Conservation (phyloP, 768 basidiomycete genomes). For the Cubamyces lactineus region DNA sequence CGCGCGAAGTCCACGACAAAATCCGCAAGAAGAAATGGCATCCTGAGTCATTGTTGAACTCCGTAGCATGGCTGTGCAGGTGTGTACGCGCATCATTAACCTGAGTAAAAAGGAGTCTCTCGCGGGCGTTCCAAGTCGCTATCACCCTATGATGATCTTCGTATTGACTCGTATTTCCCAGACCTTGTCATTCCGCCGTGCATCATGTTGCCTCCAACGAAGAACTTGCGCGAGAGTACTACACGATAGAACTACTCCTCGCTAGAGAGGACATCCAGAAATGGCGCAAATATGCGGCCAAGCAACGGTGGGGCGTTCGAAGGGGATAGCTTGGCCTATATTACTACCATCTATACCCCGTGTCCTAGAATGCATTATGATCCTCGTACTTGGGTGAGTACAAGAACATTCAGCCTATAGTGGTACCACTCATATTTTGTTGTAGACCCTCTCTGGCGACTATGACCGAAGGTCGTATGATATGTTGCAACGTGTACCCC, state of each 20-base stretch:
- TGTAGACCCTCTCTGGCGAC: too few species aligned
- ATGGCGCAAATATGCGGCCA: slow-evolving; percentile 58
- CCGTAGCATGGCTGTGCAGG: slow-evolving; percentile 64
- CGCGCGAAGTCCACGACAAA: slow-evolving; percentile 55
- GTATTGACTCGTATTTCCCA: slow-evolving; percentile 27
- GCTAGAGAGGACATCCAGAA: slow-evolving; percentile 57
- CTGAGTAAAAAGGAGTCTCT: too few species aligned
- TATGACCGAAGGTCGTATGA: too few species aligned
- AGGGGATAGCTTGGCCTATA: slow-evolving; percentile 16
- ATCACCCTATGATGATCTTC: background rate
- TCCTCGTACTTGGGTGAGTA: too few species aligned
- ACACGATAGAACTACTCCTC: slow-evolving; percentile 54
- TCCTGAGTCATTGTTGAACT: slow-evolving; percentile 51
- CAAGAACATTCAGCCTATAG: too few species aligned
- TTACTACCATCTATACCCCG: too few species aligned
- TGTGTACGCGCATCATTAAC: slow-evolving; percentile 18
- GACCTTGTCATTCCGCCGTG: slow-evolving; percentile 56
- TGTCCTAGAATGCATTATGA: too few species aligned
- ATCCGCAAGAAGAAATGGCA: slow-evolving; percentile 64
- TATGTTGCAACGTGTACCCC: too few species aligned
- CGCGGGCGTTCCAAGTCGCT: too few species aligned
- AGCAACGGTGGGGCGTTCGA: slow-evolving; percentile 35
- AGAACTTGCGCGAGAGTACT: slow-evolving; percentile 51
- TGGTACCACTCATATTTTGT: too few species aligned
- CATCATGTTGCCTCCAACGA: slow-evolving; percentile 55